Percentiles rank a stretch among this genome's conserved stretches.
Evolutionary conservation across 164 flowering plant genomes (phyloP).

Genomic region (Paratinospora sagittata): DNA sequence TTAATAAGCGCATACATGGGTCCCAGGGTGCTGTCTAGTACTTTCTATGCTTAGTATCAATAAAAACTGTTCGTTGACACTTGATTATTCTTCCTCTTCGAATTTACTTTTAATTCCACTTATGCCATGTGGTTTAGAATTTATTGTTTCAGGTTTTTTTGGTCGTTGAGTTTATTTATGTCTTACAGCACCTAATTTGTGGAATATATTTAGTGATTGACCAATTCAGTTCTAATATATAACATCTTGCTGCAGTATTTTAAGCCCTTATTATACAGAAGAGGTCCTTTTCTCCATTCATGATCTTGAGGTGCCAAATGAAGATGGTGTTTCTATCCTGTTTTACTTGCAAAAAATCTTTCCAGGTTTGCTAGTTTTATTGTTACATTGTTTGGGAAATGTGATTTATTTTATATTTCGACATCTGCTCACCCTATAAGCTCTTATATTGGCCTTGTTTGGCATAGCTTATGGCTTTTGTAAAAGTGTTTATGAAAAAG

Average conservation of each 20-base stretch:
- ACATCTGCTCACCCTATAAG: background rate
- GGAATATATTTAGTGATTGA: background rate
- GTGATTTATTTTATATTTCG: background rate
- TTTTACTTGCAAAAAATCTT: slow-evolving; percentile 94
- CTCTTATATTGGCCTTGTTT: no score
- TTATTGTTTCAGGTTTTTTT: background rate
- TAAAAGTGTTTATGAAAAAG: no score
- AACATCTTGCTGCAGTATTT: slow-evolving; percentile 48
- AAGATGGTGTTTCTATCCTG: slow-evolving; percentile 93
- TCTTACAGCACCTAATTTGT: background rate
- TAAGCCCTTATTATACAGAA: slow-evolving; percentile 89
- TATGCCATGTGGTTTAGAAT: background rate
- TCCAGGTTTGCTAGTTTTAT: slow-evolving; percentile 56
- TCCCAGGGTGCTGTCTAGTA: no score
- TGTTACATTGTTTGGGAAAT: background rate
- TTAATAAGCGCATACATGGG: no score
- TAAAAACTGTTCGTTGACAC: no score
- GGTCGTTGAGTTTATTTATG: background rate
- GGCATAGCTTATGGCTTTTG: no score
- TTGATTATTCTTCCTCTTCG: no score
- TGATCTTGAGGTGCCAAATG: slow-evolving; percentile 67
- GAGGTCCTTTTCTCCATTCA: slow-evolving; percentile 81
- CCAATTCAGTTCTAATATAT: background rate
- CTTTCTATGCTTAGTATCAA: no score
- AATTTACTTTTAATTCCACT: no score